Evolutionary conservation across 2,329 filamentous ascomycete species (phyloP).

Genomic region (Colletotrichum falcatum): DNA sequence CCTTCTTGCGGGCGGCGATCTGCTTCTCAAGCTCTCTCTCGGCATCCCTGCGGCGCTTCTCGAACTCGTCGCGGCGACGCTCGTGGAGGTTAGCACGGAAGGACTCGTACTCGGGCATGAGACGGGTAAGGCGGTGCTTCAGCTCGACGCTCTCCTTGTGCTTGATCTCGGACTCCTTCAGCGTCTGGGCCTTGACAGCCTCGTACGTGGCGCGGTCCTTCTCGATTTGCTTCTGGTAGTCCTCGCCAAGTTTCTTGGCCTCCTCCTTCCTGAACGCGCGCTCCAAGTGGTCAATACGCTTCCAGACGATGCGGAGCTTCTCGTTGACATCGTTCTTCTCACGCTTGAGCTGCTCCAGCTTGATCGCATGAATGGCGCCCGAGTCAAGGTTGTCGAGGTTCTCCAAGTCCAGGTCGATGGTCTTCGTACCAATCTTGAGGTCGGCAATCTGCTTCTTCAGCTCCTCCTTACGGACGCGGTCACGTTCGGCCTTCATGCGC

Average conservation of each 20-base stretch:
- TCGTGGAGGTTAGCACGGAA: slow-evolving; percentile 88
- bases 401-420: slow-evolving; percentile 78
- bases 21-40: slow-evolving; percentile 94
- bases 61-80: slow-evolving; percentile 93
- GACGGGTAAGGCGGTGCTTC: slow-evolving; percentile 89
- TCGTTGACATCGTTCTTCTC: slow-evolving; percentile 98
- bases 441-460: slow-evolving; percentile 93
- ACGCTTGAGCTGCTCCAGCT: slow-evolving; percentile 94
- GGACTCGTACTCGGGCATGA: slow-evolving; percentile 85
- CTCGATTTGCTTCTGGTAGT: slow-evolving; percentile 87
- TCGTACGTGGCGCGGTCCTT: slow-evolving; percentile 85
- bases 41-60: slow-evolving; percentile 90
- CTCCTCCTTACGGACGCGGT: slow-evolving; percentile 91
- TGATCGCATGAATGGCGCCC: slow-evolving; percentile 91
- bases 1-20: slow-evolving; percentile 88
- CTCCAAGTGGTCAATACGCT: slow-evolving; percentile 96
- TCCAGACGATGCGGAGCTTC: slow-evolving; percentile 89
- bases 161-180: slow-evolving; percentile 85
- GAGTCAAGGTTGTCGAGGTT: slow-evolving; percentile 89
- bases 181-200: slow-evolving; percentile 78
- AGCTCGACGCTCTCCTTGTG: slow-evolving; percentile 93
- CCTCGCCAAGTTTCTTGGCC: slow-evolving; percentile 86
- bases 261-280: slow-evolving; percentile 97
- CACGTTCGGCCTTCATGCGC: slow-evolving; percentile 86
- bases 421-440: slow-evolving; percentile 88